phyloP scores from a whole-genome alignment of 106 monocot genomes.

The Alisma plantagoaquatica region DNA sequence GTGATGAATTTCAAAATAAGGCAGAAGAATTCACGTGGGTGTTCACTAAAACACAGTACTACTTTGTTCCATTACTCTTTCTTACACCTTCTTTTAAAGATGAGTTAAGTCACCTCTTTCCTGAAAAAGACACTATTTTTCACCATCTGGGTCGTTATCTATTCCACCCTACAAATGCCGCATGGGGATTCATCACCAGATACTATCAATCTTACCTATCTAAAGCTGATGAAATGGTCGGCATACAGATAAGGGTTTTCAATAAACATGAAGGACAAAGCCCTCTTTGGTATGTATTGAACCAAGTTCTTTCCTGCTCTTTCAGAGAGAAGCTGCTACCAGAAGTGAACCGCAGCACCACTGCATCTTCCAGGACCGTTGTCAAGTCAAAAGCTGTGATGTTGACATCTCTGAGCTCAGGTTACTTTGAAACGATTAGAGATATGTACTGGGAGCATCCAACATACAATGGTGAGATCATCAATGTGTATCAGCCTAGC shows the following conservation, averaged over 20 bases:
- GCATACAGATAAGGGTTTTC: conserved; percentile 70
- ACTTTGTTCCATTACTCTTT: conserved; percentile 72
- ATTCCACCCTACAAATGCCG: conserved; percentile 65
- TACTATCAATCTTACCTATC: conserved; percentile 65
- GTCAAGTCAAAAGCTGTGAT: conserved; percentile 27
- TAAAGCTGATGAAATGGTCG: conserved; percentile 50
- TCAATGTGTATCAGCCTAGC: conserved; percentile 47
- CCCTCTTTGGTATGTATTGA: conserved; percentile 22
- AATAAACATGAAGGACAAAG: conserved; percentile 20
- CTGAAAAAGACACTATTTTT: conserved; percentile 69
- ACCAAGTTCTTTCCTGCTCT: conserved; percentile 14
- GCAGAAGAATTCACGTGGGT: conserved; percentile 59
- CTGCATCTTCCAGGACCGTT: not conserved
- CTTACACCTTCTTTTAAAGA: conserved; percentile 46
- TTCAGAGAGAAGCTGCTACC: conserved; percentile 13
- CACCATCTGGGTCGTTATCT: conserved; percentile 82
- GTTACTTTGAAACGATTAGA: conserved; percentile 21
- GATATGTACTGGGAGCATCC: conserved; percentile 30
- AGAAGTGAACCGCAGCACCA: conserved; percentile 6
- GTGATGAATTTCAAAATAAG: conserved; percentile 51
- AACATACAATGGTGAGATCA: conserved; percentile 25
- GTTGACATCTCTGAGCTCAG: conserved; percentile 23
- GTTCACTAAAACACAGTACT: conserved; percentile 57
- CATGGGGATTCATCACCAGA: conserved; percentile 72
- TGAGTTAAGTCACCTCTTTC: conserved; percentile 54